phyloP scores from a whole-genome alignment of 1,284 basidiomycete species.

The Abortiporus biennis region DNA sequence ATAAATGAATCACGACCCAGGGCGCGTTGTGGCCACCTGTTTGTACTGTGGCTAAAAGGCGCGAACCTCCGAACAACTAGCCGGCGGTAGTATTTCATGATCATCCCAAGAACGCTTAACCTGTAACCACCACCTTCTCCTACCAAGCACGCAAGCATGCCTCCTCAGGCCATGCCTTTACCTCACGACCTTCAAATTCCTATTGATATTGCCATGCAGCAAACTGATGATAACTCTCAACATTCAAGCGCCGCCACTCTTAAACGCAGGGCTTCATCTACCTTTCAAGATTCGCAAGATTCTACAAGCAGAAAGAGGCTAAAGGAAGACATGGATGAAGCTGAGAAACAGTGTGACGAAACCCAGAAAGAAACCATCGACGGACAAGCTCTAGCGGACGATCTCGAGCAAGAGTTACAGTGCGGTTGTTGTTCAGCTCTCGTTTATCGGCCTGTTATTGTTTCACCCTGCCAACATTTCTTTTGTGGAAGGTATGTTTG shows the following conservation, averaged over 20 bases:
- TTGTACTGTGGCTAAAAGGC: too few species aligned
- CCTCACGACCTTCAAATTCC: too few species aligned
- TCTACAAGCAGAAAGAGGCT: constrained; percentile 51
- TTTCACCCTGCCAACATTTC: constrained; percentile 77
- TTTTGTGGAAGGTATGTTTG: constrained; percentile 71
- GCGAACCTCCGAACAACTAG: too few species aligned
- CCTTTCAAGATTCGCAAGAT: constrained; percentile 45
- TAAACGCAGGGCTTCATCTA: constrained; percentile 58
- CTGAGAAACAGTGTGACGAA: constrained; percentile 7
- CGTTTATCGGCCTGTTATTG: constrained; percentile 70
- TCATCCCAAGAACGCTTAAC: too few species aligned
- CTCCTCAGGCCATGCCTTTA: too few species aligned
- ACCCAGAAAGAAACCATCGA: constrained; percentile 13
- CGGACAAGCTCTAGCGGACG: constrained; percentile 41
- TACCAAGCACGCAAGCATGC: too few species aligned
- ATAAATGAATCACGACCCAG: too few species aligned
- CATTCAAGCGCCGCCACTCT: constrained; percentile 22
- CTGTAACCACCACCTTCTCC: too few species aligned
- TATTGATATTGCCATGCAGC: constrained; percentile 4
- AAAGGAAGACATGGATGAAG: constrained; percentile 38
- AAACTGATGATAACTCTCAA: too few species aligned
- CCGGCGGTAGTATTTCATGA: too few species aligned
- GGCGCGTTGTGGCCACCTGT: too few species aligned
- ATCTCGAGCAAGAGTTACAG: constrained; percentile 65
- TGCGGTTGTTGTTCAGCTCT: constrained; percentile 79